These are phyloP conservation scores for Plasmodium gonderi DNA, from an alignment of 169 alveolate species.

Conservation along the genomic window DNA sequence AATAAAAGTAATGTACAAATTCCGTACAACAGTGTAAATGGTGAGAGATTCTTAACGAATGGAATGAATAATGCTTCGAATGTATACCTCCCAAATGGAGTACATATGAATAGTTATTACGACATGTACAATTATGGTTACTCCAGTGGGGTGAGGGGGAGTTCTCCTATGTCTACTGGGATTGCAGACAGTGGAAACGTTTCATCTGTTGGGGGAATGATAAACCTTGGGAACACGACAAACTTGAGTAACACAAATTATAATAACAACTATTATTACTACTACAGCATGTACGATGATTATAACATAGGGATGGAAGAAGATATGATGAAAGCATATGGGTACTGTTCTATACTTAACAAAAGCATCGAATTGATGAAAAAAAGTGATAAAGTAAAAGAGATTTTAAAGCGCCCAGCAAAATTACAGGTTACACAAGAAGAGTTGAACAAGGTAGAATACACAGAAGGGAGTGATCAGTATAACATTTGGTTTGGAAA, in stretches of 20 bases:
- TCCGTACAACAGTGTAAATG: neutral
- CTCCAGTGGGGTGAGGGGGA: neutral
- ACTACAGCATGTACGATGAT: neutral
- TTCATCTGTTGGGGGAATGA: neutral
- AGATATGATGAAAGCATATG: neutral
- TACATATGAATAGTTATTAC: slow-evolving; percentile 9
- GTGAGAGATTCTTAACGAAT: neutral
- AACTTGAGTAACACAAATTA: neutral
- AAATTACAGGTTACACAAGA: slow-evolving; percentile 58
- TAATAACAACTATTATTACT: slow-evolving; percentile 10
- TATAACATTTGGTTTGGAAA: slow-evolving; percentile 99
- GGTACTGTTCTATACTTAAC: slow-evolving; percentile 8
- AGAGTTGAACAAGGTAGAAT: slow-evolving; percentile 49
- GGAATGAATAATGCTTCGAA: no score
- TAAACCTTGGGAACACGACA: neutral
- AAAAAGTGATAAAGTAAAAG: slow-evolving; percentile 58
- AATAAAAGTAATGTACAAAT: neutral
- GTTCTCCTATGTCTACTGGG: no score
- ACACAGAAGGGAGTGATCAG: slow-evolving; percentile 94
- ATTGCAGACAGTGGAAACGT: neutral
- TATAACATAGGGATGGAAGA: neutral
- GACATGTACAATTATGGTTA: slow-evolving; percentile 18
- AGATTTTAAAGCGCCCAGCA: slow-evolving; percentile 48
- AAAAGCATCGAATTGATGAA: slow-evolving; percentile 55
- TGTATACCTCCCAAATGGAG: neutral